Evolutionary conservation across 129 eudicot species (phyloP).

Genomic region (Lactuca sativa): DNA sequence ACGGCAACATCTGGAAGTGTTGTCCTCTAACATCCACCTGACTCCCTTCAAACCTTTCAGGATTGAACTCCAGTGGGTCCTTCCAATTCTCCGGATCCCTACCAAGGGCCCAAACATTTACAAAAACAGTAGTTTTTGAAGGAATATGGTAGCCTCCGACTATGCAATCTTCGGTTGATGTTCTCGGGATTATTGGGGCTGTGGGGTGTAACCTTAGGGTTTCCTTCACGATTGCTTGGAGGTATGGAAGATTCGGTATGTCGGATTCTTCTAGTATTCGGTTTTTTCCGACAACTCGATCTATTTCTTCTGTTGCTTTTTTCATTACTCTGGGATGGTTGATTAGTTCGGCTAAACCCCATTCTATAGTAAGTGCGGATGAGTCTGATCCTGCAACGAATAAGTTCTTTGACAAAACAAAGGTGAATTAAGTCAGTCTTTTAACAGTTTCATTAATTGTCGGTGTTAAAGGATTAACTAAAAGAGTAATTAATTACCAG

Average conservation of each 20-base stretch:
- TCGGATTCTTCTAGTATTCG: constrained; percentile 62
- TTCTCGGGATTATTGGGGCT: constrained; percentile 51
- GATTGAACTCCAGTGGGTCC: constrained; percentile 45
- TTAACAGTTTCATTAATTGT: background rate
- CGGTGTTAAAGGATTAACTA: background rate
- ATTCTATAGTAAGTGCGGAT: constrained; percentile 60
- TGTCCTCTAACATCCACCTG: constrained; percentile 70
- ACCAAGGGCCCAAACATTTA: constrained; percentile 59
- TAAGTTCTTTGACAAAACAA: constrained; percentile 42
- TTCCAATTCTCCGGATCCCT: constrained; percentile 58
- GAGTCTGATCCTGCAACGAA: constrained; percentile 74
- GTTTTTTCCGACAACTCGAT: constrained; percentile 41
- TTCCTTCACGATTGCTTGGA: constrained; percentile 74
- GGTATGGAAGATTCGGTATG: constrained; percentile 59
- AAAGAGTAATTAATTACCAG: constrained; percentile 38
- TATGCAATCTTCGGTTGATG: constrained; percentile 46
- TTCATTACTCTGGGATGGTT: constrained; percentile 57
- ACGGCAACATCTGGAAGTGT: constrained; percentile 56
- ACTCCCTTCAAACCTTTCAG: constrained; percentile 46
- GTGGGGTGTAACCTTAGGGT: constrained; percentile 66
- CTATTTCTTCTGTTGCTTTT: constrained; percentile 48
- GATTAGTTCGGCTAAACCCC: constrained; percentile 72
- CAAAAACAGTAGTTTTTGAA: constrained; percentile 46
- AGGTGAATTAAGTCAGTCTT: background rate
- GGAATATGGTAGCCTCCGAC: constrained; percentile 49